Evolutionary conservation across 148 eudicot species (phyloP), one percentile per base, ranked within the genome.

Genomic region (Rhododendron griersonianum): DNA sequence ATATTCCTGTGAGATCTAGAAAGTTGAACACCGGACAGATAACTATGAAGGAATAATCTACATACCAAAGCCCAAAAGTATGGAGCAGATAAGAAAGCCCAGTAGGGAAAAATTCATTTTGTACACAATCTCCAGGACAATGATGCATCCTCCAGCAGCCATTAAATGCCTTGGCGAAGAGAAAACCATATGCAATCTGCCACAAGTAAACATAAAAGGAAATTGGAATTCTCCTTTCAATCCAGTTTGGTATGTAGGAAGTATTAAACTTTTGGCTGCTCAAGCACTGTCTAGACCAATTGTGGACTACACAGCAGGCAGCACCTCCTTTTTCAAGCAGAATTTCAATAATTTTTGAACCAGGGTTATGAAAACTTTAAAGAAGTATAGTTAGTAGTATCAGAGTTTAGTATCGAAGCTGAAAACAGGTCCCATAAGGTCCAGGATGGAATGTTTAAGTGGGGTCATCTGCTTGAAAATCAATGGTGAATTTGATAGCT

Each of bases 141-240:
- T 93, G 90, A 96, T 91, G 89, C 98, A 93, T 78, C 91, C 98
- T 45, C 94, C 97, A 87, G 99, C 98, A 80, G 91, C 96, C 95
- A 94, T 91, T 83, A 95, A 90, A 91, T 95, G 98, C 83, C 90
- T 95, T 30, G 98, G 95, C 82, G 98, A 95, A 61, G 98, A 95
- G 92, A 95, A 94, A 83, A 94, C 98, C 97, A 95, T 93, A 89
- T 95, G 97, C 91, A 95, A 90, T 89, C 94, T 92, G 71, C 85
- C 10, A n/a, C 7, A 78, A n/a, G 57, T n/a, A 78, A n/a, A 78
- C 14, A 2, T 4, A 75, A 78, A 25, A 41, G 50, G 19, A 41
- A 78, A 47, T 25, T 11, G 81, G 35, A 47, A 47, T n/a, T 11
- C 51, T 15, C 13, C 51, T 47, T 77, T 76, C 44, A 76, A 76